Evolutionary conservation across 345 rosid genomes (phyloP), one percentile per base, ranked within the genome.

Genomic region (Barbarea vulgaris): DNA sequence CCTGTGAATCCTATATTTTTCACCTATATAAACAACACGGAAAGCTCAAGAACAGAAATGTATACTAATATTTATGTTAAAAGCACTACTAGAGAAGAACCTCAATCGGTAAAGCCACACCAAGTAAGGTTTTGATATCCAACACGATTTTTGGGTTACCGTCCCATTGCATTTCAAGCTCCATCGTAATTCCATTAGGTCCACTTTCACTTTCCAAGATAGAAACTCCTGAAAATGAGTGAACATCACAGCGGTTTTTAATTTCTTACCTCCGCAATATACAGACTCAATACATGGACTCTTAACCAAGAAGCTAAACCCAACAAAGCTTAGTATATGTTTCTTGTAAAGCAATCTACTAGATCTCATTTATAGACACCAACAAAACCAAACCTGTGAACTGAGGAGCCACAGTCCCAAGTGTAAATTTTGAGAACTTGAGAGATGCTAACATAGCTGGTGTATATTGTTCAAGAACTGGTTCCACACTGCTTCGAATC

Each of bases 331-430:
- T 14, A 13, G n/a, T 41, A 14, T 41, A 1, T 41, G 47, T 41
- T 41, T 41, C 17, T 41, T 41, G 47, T 41, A 8, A 4, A 15
- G 51, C 36, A 24, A 64, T 21, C 17, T 31, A 31, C 19, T 18
- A 65, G 19, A 65, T 54, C 3, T 24, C 3, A 27, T 27, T 27
- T 27, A 27, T 27, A 27, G 28, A 27, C 28, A 27, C 22, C 34
- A 70, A 53, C 14, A 65, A 51, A 57, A 65, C 42, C 63, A 57
- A 19, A 91, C 98, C 96, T 81, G 93, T 94, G 76, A 94, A 91
- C 76, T 90, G 98, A 42, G 97, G 97, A 81, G 98, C 97, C 42
- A 94, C 89, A 44, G 98, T 94, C 8, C 97, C 98, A 30, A 94
- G 96, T 47, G 96, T 94, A 51, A 91, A 70, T 75, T 85, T 81